Evolutionary conservation across 768 basidiomycete species (phyloP), one percentile per base, ranked within the genome.

Genomic region (Lactarius evosmus): DNA sequence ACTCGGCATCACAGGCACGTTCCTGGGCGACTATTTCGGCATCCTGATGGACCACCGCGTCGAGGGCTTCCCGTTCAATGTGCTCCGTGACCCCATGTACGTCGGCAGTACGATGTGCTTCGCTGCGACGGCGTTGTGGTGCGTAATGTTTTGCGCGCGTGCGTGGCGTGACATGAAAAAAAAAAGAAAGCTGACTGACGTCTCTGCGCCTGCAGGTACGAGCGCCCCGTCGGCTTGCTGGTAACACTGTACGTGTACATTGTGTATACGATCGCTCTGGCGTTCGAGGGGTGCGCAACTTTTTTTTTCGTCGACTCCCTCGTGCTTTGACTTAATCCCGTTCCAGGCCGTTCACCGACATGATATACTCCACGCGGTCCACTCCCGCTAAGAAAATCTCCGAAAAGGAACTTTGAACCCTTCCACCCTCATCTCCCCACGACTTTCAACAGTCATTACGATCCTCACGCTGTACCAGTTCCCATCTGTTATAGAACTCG

Each of bases 31-130:
- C 72, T 92, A 92, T 72, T 92, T 93, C 68, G 91, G 89, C 4
- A 91, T 93, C 64, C 75, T 91, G 67, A 94, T 89, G 93, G 86
- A 93, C 70, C 80, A 87, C 65, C 81, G 91, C 57, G 95, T 98
- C n/a, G 89, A 94, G 71, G 89, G 91, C 25, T 99, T 99, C 80
- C 96, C 96, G 0, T 99, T 98, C 82, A 96, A 96, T 73, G 82
- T 97, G 53, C 80, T 95, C 46, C 80, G 84, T 22, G 89, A 97
- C 74, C 96, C 96, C 0, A 99, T 99, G 96, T 98, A 99, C 72
- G 90, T 94, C 52, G 96, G 96, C 8, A 93, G 89, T 71, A 95
- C 94, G 6, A 77, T 99, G 78, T 91, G 87, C 73, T 98, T 98
- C 77, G 76, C 84, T 40, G 95, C 87, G 25, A 86, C 85, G 1